Percentiles rank a stretch among this genome's conserved stretches.
phyloP scores from a whole-genome alignment of 768 basidiomycete genomes.

The Candolleomyces aberdarensis region DNA sequence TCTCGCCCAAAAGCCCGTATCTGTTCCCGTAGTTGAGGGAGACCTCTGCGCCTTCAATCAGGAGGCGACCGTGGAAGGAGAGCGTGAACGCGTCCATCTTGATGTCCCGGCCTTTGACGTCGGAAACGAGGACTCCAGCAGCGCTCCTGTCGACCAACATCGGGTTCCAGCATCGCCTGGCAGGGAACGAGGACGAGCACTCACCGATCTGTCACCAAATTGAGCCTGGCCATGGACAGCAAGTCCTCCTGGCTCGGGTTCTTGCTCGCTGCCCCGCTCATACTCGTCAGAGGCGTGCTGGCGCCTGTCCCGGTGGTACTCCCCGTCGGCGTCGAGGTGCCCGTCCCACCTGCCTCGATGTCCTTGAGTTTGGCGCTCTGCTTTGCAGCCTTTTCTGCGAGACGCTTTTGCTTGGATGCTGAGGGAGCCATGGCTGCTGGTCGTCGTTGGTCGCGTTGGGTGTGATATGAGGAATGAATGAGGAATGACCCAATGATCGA shows the following conservation, averaged over 20 bases:
- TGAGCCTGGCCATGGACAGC: slow-evolving; percentile 83
- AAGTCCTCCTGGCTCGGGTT: slow-evolving; percentile 85
- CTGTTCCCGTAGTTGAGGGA: slow-evolving; percentile 87
- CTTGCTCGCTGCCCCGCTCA: slow-evolving; percentile 74
- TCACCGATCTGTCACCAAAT: slow-evolving; percentile 86
- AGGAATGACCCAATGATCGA: neutral
- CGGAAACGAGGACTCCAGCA: slow-evolving; percentile 89
- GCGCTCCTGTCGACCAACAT: slow-evolving; percentile 58
- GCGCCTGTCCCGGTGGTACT: neutral
- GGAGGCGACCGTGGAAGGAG: slow-evolving; percentile 93
- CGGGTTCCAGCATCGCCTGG: slow-evolving; percentile 8
- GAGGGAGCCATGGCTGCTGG: slow-evolving; percentile 71
- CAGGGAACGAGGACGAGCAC: slow-evolving; percentile 8
- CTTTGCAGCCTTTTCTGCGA: slow-evolving; percentile 92
- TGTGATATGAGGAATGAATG: neutral
- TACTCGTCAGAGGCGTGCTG: slow-evolving; percentile 73
- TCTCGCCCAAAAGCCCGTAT: slow-evolving; percentile 83
- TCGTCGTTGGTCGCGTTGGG: neutral
- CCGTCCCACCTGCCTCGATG: slow-evolving; percentile 23
- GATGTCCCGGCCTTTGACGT: slow-evolving; percentile 91
- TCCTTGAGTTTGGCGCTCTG: slow-evolving; percentile 42
- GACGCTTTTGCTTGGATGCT: slow-evolving; percentile 86
- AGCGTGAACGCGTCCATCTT: slow-evolving; percentile 95
- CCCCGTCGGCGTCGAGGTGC: slow-evolving; percentile 55
- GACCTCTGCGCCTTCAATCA: slow-evolving; percentile 65